These are phyloP conservation scores for Rhododendron molle DNA, from an alignment of 148 eudicot species.

Conservation along the genomic window DNA sequence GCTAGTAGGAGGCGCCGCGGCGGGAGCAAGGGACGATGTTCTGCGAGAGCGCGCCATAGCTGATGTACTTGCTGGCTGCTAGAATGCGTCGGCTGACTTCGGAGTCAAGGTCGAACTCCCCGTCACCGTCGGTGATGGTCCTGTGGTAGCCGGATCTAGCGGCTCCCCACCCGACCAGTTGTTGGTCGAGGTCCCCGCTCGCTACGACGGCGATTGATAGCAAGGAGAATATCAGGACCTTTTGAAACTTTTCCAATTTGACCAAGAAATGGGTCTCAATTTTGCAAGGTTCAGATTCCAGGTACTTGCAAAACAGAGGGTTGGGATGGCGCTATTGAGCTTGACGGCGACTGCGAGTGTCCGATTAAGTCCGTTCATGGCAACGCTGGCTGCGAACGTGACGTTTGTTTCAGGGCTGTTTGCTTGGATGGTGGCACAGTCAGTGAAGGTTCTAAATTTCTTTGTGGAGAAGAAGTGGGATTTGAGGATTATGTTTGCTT, in stretches of 20 bases:
- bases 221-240: background rate
- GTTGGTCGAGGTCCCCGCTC: background rate
- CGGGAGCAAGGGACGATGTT: conserved; percentile 40
- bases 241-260: conserved; percentile 23
- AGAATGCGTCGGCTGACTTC: conserved; percentile 50
- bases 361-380: conserved; percentile 57
- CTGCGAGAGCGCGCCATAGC: conserved; percentile 40
- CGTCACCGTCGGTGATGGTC: conserved; percentile 26
- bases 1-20: conserved; percentile 45
- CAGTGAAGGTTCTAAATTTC: conserved; percentile 63
- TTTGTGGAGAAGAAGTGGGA: conserved; percentile 79
- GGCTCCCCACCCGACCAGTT: background rate
- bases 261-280: conserved; percentile 24
- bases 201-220: background rate
- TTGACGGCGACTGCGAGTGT: conserved; percentile 59
- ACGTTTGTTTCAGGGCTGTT: conserved; percentile 68
- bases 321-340: conserved; percentile 54
- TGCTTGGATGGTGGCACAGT: conserved; percentile 70
- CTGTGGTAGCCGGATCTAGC: conserved; percentile 38
- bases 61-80: conserved; percentile 33
- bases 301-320: conserved; percentile 43
- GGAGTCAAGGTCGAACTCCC: conserved; percentile 35
- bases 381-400: conserved; percentile 61
- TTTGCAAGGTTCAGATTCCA: conserved; percentile 7
- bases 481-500: conserved; percentile 55